Percentiles rank a stretch among this genome's conserved stretches.
phyloP scores from a whole-genome alignment of 1,139 yeast genomes.

The Pichia sp. region DNA sequence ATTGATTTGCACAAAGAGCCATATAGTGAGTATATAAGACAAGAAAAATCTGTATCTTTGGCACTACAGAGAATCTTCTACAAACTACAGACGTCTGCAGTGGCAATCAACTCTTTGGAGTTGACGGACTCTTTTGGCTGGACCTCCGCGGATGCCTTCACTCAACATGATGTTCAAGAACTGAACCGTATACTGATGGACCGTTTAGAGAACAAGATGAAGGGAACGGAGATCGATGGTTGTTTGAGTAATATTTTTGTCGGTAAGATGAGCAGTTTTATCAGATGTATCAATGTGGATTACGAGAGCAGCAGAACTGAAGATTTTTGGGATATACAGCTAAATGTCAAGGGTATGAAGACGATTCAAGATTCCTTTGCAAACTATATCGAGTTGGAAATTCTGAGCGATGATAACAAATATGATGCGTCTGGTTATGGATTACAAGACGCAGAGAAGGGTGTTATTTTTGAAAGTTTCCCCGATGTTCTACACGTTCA shows the following conservation, averaged over 20 bases:
- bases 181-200: constrained; percentile 95
- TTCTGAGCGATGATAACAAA: constrained; percentile 90
- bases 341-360: constrained; percentile 80
- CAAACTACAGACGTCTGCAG: constrained; percentile 60
- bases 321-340: constrained; percentile 97
- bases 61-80: constrained; percentile 87
- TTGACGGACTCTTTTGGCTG: constrained; percentile 93
- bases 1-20: constrained; percentile 15
- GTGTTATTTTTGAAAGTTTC: constrained; percentile 83
- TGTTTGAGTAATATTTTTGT: constrained; percentile 78
- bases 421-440: constrained; percentile 92
- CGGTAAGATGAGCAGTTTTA: constrained; percentile 93
- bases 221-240: constrained; percentile 79
- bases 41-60: constrained; percentile 50
- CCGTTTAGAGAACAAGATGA: constrained; percentile 85
- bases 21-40: constrained; percentile 22
- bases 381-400: constrained; percentile 83
- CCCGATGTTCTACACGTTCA: constrained; percentile 94
- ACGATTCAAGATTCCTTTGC: constrained; percentile 70
- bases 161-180: constrained; percentile 98
- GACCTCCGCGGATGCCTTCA: constrained; percentile 93
- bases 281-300: constrained; percentile 90
- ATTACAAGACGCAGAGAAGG: constrained; percentile 93
- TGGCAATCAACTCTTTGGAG: constrained; percentile 79
- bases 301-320: constrained; percentile 89